These are phyloP conservation scores for Pedinophyceae sp. DNA, from an alignment of 139 green algal genomes.

Conservation along the genomic window DNA sequence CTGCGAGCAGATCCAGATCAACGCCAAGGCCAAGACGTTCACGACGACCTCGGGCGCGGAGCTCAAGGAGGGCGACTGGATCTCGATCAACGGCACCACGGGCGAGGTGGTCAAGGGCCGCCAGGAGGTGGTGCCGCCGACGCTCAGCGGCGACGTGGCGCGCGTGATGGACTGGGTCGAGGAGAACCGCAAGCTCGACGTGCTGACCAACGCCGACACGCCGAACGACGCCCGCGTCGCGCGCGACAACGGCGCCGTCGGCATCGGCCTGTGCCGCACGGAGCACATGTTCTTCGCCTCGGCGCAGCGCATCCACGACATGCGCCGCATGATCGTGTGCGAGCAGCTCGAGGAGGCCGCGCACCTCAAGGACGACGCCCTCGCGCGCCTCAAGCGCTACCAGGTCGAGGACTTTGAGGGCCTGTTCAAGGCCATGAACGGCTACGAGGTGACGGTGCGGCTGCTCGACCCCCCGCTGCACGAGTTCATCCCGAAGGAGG, in stretches of 20 bases:
- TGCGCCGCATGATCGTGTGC: conserved; percentile 74
- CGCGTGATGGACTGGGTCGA: conserved; percentile 79
- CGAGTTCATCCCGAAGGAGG: conserved; percentile 77
- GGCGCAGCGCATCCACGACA: conserved; percentile 53
- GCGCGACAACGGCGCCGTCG: conserved; percentile 59
- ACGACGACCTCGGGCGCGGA: conserved; percentile 6
- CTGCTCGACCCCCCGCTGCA: conserved; percentile 87
- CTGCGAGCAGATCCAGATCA: conserved; percentile 44
- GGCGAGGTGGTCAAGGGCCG: conserved; percentile 60
- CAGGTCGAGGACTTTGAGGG: conserved; percentile 65
- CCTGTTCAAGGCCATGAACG: conserved; percentile 69
- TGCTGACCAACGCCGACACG: conserved; percentile 80
- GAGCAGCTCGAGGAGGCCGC: conserved; percentile 27
- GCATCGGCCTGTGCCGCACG: conserved; percentile 70
- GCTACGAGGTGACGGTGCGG: conserved; percentile 73
- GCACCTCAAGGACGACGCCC: conserved; percentile 26
- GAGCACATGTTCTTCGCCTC: conserved; percentile 90
- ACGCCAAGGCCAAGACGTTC: conserved; percentile 29
- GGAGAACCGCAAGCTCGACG: conserved; percentile 25
- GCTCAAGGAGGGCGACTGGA: conserved; percentile 58
- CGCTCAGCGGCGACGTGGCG: conserved; percentile 34
- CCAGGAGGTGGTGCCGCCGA: conserved; percentile 35
- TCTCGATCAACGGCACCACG: conserved; percentile 55
- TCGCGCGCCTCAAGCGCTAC: conserved; percentile 48
- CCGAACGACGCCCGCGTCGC: conserved; percentile 33